A percentile compares a stretch with the other conserved stretches of the same genome.
Evolutionary conservation across 2,329 filamentous ascomycete species (phyloP).

Genomic region (Sclerotinia minor): DNA sequence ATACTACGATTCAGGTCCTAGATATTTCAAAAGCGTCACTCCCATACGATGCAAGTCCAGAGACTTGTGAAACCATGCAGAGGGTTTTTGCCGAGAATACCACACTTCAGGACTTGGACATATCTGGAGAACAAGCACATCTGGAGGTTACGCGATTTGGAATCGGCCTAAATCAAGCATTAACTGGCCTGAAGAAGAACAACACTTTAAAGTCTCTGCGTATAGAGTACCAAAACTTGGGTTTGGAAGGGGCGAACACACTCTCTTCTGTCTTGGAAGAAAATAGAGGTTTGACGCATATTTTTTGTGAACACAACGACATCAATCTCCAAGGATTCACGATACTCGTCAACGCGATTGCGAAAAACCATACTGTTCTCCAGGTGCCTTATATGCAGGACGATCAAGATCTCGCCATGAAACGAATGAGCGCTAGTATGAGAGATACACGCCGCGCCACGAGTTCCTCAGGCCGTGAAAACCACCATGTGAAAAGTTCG

Average conservation of each 20-base stretch:
- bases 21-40: slow-evolving; percentile 71
- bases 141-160: slow-evolving; percentile 70
- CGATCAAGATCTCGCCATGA: slow-evolving; percentile 61
- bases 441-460: slow-evolving; percentile 32
- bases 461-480: slow-evolving; percentile 27
- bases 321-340: slow-evolving; percentile 71
- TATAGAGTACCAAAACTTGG: slow-evolving; percentile 68
- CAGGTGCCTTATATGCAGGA: slow-evolving; percentile 63
- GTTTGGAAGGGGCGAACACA: slow-evolving; percentile 67
- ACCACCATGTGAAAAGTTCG: slow-evolving; percentile 34
- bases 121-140: slow-evolving; percentile 70
- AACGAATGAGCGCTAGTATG: slow-evolving; percentile 45
- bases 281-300: slow-evolving; percentile 62
- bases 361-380: slow-evolving; percentile 62
- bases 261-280: slow-evolving; percentile 66
- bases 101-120: slow-evolving; percentile 66
- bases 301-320: slow-evolving; percentile 71
- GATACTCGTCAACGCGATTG: slow-evolving; percentile 66
- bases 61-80: slow-evolving; percentile 64
- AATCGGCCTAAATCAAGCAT: slow-evolving; percentile 64
- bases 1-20: slow-evolving; percentile 62
- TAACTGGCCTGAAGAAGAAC: slow-evolving; percentile 65
- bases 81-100: slow-evolving; percentile 66
- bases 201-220: slow-evolving; percentile 59
- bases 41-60: slow-evolving; percentile 66